Base-by-base conservation (phyloP, 805 yeast genomes). In the Saccharomycopsis sp. region DNA sequence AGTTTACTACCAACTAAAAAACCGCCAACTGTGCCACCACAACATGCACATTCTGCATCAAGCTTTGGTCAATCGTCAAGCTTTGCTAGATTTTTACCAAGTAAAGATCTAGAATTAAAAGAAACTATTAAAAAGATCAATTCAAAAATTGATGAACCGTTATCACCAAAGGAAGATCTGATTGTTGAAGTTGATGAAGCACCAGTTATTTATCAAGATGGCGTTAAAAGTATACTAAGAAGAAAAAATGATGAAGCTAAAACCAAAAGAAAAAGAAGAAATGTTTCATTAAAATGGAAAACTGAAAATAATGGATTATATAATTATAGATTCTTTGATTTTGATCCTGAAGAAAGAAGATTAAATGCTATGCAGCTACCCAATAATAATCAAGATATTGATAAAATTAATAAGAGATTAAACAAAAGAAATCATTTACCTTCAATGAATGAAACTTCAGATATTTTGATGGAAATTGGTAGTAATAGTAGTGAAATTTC, bases 211-310 rank as follows among this genome's bases (percentile, higher is more conserved):
- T 33, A 36, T 17, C 27, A 26, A 14, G 27, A 39, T 21, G 49
- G 49, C 1, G 12, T 38, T 9, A 40, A 29, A 19, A 46, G 49
- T 35, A 46, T 46, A 30, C 34, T 46, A 23, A 32, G 49, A 34
- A 34, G 49, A 14, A 29, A 40, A 20, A 31, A 38, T 18, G 49
- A 46, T 26, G 21, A 30, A 10, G 21, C 49, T 9, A 38, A 23
- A 2, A 44, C 45, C 3, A 46, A 39, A 19, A 29, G 49, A 12
- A 46, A 46, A 32, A 36, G 47, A 36, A 37, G 49, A 37, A 30
- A 37, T 5, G 47, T 43, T 15, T n/a, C 41, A 3, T 21, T 46
- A 8, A 21, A 34, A n/a, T 44, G 49, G 45, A 41, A 34, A 23
- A 32, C 38, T 14, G 40, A 37, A 3, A n/a, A 36, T 14, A 34